Percentiles rank a stretch among this genome's conserved stretches.
Conservation (phyloP, 1,284 basidiomycete genomes). For the Schizophyllum amplum region DNA sequence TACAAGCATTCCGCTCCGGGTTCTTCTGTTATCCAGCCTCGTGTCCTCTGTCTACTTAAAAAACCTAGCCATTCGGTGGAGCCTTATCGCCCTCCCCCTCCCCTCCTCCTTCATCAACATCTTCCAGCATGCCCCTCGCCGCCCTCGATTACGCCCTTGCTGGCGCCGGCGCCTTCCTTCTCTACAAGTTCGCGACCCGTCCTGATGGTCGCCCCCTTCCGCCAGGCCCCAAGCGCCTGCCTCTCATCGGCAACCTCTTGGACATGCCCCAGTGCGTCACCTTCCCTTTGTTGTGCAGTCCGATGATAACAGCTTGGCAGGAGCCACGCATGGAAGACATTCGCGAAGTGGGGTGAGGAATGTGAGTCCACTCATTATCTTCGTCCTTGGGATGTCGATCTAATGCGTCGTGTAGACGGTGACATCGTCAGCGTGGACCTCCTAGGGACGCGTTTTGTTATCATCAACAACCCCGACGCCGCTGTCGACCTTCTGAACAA, state of each 20-base stretch:
- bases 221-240: neutral
- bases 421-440: slow-evolving; percentile 27
- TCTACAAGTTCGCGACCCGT: too few relatives aligned
- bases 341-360: slow-evolving; percentile 30
- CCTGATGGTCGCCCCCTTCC: neutral
- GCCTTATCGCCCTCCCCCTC: too few relatives aligned
- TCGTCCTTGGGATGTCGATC: slow-evolving; percentile 12
- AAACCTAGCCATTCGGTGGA: too few relatives aligned
- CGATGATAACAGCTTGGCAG: neutral
- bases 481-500: slow-evolving; percentile 32
- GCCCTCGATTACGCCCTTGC: too few relatives aligned
- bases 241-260: neutral
- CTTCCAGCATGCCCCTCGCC: slow-evolving; percentile 3
- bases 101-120: neutral
- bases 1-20: too few relatives aligned
- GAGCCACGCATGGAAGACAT: slow-evolving; percentile 31
- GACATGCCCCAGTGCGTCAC: neutral
- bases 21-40: too few relatives aligned
- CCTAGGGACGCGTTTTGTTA: slow-evolving; percentile 28
- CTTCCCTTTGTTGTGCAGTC: too few relatives aligned
- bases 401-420: slow-evolving; percentile 14
- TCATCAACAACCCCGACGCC: slow-evolving; percentile 26
- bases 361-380: slow-evolving; percentile 22
- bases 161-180: too few relatives aligned
- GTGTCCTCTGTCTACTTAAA: too few relatives aligned